A percentile compares a stretch with the other conserved stretches of the same genome.
Conservation (phyloP, 441 rosid genomes). For the Flueggea neowawraea region DNA sequence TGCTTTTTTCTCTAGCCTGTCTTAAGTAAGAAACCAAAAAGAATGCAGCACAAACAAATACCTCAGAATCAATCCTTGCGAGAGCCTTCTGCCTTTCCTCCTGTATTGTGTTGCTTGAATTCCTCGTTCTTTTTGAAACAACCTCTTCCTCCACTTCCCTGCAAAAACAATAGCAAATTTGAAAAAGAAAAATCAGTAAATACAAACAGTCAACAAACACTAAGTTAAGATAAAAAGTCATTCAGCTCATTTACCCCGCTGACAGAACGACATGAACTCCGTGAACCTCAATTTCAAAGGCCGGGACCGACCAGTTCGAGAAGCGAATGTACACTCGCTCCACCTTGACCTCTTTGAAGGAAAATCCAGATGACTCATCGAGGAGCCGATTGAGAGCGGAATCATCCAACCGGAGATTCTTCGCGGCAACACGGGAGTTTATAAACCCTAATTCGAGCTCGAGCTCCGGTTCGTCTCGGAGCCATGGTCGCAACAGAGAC, state of each 20-base stretch:
- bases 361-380: conserved; percentile 33
- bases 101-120: conserved; percentile 20
- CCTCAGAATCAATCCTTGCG: conserved; percentile 79
- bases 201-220: no score
- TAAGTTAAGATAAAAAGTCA: no score
- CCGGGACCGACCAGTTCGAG: conserved; percentile 75
- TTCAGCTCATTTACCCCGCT: conserved; percentile 37
- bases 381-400: conserved; percentile 47
- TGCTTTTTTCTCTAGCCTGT: background rate
- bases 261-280: conserved; percentile 57
- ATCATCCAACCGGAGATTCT: conserved; percentile 48
- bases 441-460: conserved; percentile 60
- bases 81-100: conserved; percentile 52
- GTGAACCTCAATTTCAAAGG: conserved; percentile 54
- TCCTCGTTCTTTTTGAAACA: conserved; percentile 26
- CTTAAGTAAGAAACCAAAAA: background rate
- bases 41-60: conserved; percentile 9
- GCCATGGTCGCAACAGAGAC: conserved; percentile 65
- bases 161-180: conserved; percentile 3
- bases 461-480: conserved; percentile 60
- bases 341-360: conserved; percentile 45
- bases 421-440: conserved; percentile 37
- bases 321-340: conserved; percentile 50
- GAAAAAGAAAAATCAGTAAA: no score
- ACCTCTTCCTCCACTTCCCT: conserved; percentile 42